phyloP scores from a whole-genome alignment of 2,329 filamentous ascomycete genomes.

The Exophiala bonariae region DNA sequence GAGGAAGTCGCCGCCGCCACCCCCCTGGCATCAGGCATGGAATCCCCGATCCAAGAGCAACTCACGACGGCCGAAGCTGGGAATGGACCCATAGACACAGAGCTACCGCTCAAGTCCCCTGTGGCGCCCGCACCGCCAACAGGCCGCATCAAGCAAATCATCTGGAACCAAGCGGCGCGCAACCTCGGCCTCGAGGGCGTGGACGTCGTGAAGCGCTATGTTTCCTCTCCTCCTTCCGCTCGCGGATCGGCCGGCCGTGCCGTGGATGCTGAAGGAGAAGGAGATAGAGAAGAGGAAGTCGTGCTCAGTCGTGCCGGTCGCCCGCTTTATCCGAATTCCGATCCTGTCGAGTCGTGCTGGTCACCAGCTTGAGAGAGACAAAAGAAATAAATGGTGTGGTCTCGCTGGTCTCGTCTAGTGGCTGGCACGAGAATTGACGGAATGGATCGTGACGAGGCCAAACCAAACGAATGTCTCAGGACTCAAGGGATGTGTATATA shows the following conservation, averaged over 20 bases:
- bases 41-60: no score
- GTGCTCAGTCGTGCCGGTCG: conserved; percentile 15
- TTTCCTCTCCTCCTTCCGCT: background rate
- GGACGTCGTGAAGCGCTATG: conserved; percentile 39
- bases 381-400: no score
- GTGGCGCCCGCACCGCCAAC: background rate
- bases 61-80: background rate
- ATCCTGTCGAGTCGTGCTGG: conserved; percentile 1
- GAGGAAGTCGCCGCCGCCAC: conserved; percentile 35
- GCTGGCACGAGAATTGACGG: no score
- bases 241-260: no score
- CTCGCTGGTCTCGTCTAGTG: no score
- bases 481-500: no score
- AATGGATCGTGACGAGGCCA: no score
- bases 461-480: no score
- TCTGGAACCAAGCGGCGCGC: conserved; percentile 46
- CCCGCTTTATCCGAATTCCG: background rate
- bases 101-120: background rate
- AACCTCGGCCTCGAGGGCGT: conserved; percentile 39
- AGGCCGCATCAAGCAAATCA: conserved; percentile 38
- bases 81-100: no score
- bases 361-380: background rate
- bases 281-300: conserved; percentile 14
- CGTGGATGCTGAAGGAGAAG: background rate
- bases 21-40: no score